phyloP scores from a whole-genome alignment of 176 grass and related monocot genomes.

The Eleusine indica region DNA sequence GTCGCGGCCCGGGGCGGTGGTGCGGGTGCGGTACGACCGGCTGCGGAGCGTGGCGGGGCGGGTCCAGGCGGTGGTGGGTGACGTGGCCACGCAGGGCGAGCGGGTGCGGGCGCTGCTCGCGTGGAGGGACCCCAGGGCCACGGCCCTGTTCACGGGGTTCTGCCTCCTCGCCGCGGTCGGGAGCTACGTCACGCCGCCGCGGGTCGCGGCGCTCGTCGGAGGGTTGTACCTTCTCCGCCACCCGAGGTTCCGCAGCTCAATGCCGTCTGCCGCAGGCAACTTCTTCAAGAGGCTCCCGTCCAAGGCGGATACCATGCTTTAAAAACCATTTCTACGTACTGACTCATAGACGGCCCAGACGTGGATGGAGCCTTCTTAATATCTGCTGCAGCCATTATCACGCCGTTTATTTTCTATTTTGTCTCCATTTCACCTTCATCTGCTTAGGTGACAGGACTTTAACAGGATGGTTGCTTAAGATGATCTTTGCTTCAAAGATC shows the following conservation, averaged over 20 bases:
- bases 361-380: too few relatives aligned
- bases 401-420: too few relatives aligned
- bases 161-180: slow-evolving; percentile 59
- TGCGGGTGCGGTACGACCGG: slow-evolving; percentile 77
- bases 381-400: too few relatives aligned
- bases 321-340: neutral
- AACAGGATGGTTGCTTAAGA: too few relatives aligned
- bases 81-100: slow-evolving; percentile 84
- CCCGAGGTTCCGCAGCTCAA: slow-evolving; percentile 65
- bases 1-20: slow-evolving; percentile 54
- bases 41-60: slow-evolving; percentile 72
- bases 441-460: too few relatives aligned
- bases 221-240: slow-evolving; percentile 67
- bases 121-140: slow-evolving; percentile 83
- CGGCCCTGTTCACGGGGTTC: slow-evolving; percentile 53
- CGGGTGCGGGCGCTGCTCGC: slow-evolving; percentile 64
- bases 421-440: too few relatives aligned
- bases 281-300: slow-evolving; percentile 85
- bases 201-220: slow-evolving; percentile 43
- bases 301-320: slow-evolving; percentile 47
- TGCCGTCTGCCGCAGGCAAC: slow-evolving; percentile 59
- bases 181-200: slow-evolving; percentile 55
- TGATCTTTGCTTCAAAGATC: too few relatives aligned
- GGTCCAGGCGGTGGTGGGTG: slow-evolving; percentile 77
- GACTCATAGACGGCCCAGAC: too few relatives aligned